Evolutionary conservation across 129 eudicot species (phyloP), one percentile per base, ranked within the genome.

Genomic region (Ambrosia artemisiifolia): DNA sequence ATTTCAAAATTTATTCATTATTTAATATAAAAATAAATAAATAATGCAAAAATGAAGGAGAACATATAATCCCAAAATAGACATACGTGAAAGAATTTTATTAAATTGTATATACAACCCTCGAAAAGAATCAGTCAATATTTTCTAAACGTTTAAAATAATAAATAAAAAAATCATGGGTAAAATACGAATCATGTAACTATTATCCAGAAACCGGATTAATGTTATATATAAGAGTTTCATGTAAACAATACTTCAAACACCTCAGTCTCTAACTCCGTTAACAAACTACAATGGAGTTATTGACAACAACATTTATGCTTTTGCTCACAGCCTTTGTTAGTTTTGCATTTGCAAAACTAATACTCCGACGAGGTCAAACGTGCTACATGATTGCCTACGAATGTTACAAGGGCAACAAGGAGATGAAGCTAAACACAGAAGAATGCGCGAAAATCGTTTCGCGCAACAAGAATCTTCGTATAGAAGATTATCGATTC

Each of bases 311-410:
- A 8, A n/a, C 63, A 40, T 11, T 64, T 8, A 24, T 84, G 18
- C 50, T 76, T 54, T 55, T 75, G 18, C 51, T 75, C 34, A 75
- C 81, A 67, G 48, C 77, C 36, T 20, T 75, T 35, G 5, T 79
- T 36, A 53, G 80, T 47, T 79, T 51, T 67, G 55, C 46, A 9
- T 30, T 82, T 8, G 78, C 47, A 47, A 79, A 67, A 49, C 3
- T 82, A 11, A 11, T 75, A 35, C 17, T 34, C 3, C 38, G 66
- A 50, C 73, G 76, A 51, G 63, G 77, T 19, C 64, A 67, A 67
- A 49, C 75, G n/a, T 87, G 93, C 74, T 87, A 87, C 54, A 72
- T 90, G 77, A 24, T 90, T 56, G 78, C 70, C n/a, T 90, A 87
- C 46, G 90, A 87, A 71, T 90, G 93, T 78, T 82, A 80, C 84